Evolutionary conservation across 495 filamentous ascomycete species (phyloP), one percentile per base, ranked within the genome.

Genomic region (Zalerion maritima): DNA sequence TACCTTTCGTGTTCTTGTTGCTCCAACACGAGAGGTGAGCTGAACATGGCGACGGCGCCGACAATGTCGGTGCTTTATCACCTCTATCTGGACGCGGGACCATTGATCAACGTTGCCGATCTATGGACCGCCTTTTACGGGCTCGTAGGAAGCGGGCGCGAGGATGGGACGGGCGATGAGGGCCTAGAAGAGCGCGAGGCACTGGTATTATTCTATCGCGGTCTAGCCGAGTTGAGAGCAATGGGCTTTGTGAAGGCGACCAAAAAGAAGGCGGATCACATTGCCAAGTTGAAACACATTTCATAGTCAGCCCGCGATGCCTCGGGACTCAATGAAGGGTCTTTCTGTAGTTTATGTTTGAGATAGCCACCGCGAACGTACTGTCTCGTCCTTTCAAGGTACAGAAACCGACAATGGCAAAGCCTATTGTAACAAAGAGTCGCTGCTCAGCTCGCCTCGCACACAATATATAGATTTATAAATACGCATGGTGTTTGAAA

Each of bases 181-280:
- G 50, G 44, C 12, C 35, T 56, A 18, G 62, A 62, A 21, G 60
- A 67, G 35, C 60, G 66, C 30, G 45, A 60, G 18, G 60, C 64
- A 6, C 67, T 84, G 52, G 61, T 78, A 12, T 55, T 78, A 29
- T 97, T 94, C 52, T 92, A 91, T 48, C 62, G 71, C 26, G 78
- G 65, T 3, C 43, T 94, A 32, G 84, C 85, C 5, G 91, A 96
- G 47, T 49, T 97, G 44, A 78, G 71, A 54, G 64, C 69, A 24
- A 61, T 96, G 55, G 87, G 87, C 12, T 74, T 94, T 60, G 62
- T 94, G 18, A 94, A 89, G 55, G 64, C 64, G 37, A 96, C 76
- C 42, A 80, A 75, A 53, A 94, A 85, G 64, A 91, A 89, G 64
- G 67, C 71, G 8, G 89, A 94, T 49, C 86, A 94, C 55, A 54